Percentiles rank a stretch among this genome's conserved stretches.
phyloP scores from a whole-genome alignment of 2,329 filamentous ascomycete species.

The Penicillium sp. region DNA sequence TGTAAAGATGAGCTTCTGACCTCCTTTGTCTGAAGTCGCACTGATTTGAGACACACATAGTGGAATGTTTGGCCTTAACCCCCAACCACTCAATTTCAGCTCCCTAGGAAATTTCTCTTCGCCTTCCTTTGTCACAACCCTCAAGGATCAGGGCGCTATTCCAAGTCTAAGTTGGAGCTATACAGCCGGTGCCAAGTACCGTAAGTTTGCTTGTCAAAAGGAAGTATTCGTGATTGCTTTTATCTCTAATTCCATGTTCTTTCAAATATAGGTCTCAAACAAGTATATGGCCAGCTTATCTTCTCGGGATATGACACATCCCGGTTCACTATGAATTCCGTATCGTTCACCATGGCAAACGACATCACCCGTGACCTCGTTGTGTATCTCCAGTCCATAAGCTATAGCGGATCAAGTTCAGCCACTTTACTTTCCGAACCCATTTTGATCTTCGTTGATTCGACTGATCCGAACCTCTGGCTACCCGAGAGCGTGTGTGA shows the following conservation, averaged over 20 bases:
- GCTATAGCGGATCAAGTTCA: conserved; percentile 16
- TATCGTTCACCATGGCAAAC: conserved; percentile 56
- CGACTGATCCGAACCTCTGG: conserved; percentile 51
- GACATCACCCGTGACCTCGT: conserved; percentile 61
- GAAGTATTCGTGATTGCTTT: not conserved
- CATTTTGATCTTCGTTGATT: conserved; percentile 48
- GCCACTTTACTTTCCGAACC: conserved; percentile 24
- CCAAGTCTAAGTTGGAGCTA: conserved; percentile 73
- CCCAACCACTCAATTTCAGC: conserved; percentile 45
- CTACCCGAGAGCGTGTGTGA: conserved; percentile 56
- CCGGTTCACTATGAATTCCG: conserved; percentile 61
- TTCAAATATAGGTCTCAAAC: conserved; percentile 36
- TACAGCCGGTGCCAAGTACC: conserved; percentile 72
- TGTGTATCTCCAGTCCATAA: conserved; percentile 50
- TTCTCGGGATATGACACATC: conserved; percentile 68
- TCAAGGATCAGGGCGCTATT: conserved; percentile 57
- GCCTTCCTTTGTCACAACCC: conserved; percentile 54
- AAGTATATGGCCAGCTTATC: conserved; percentile 58
- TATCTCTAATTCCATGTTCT: not conserved
- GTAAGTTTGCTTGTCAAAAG: conserved; percentile 42
- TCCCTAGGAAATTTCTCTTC: conserved; percentile 43
- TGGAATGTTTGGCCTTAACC: conserved; percentile 30
- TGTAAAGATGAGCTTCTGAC: conserved; percentile 44
- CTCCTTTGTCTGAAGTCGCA: conserved; percentile 39
- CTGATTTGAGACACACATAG: conserved; percentile 30